These are phyloP conservation scores for Fusarium transvaalense DNA, from an alignment of 2,329 filamentous ascomycete species.

Conservation along the genomic window DNA sequence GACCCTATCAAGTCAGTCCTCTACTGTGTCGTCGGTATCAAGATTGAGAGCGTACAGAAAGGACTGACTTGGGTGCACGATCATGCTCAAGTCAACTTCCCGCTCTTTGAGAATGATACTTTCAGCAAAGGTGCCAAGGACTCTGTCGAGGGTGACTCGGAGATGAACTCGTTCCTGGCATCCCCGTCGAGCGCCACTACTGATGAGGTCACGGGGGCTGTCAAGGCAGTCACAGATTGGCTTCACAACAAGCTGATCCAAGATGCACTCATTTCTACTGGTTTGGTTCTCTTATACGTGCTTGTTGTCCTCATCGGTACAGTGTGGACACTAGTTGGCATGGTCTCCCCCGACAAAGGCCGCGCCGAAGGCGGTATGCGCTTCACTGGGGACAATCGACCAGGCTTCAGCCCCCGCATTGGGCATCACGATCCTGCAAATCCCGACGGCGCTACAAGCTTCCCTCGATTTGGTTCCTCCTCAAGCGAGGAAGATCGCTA, in stretches of 20 bases:
- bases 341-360: conserved; percentile 69
- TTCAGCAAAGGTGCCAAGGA: conserved; percentile 83
- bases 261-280: conserved; percentile 83
- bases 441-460: conserved; percentile 36
- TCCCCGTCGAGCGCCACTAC: conserved; percentile 78
- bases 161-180: conserved; percentile 79
- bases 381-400: conserved; percentile 51
- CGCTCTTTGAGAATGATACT: conserved; percentile 80
- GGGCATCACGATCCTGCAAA: conserved; percentile 43
- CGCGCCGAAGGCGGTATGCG: conserved; percentile 66
- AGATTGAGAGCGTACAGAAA: conserved; percentile 85
- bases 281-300: conserved; percentile 81
- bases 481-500: conserved; percentile 42
- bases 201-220: conserved; percentile 84
- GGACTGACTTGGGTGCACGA: conserved; percentile 95
- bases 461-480: conserved; percentile 47
- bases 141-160: conserved; percentile 68
- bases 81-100: conserved; percentile 85
- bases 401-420: conserved; percentile 45
- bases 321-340: conserved; percentile 72
- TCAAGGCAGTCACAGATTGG: conserved; percentile 75
- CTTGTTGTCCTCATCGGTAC: conserved; percentile 81
- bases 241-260: conserved; percentile 76
- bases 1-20: conserved; percentile 83
- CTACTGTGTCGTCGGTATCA: conserved; percentile 88